phyloP scores from a whole-genome alignment of 495 filamentous ascomycete species.

The Penicillium antarcticum region DNA sequence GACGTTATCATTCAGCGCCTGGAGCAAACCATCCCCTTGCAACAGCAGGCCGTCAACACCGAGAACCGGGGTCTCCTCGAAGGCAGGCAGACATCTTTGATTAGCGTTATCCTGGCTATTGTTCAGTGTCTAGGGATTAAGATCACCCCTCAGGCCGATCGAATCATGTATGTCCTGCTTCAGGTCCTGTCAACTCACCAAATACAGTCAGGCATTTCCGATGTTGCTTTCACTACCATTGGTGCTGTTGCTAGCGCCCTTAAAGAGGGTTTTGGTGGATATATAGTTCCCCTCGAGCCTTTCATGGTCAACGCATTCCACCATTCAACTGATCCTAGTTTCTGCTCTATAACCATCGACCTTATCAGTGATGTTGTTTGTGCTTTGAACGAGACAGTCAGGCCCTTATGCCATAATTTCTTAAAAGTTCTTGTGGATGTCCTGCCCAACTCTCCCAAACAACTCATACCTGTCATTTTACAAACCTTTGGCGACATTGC shows the following conservation, averaged over 20 bases:
- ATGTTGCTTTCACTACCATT: conserved; percentile 85
- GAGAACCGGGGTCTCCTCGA: conserved; percentile 93
- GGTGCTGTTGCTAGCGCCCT: conserved; percentile 82
- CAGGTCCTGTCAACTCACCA: conserved; percentile 71
- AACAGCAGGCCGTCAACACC: conserved; percentile 89
- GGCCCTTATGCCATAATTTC: conserved; percentile 92
- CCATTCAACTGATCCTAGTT: conserved; percentile 89
- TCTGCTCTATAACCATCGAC: conserved; percentile 97
- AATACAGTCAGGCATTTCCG: conserved; percentile 89
- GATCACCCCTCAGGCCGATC: conserved; percentile 84
- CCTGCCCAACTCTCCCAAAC: conserved; percentile 74
- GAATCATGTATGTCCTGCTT: conserved; percentile 85
- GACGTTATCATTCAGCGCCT: conserved; percentile 83
- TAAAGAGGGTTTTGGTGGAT: conserved; percentile 87
- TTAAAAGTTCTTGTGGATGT: conserved; percentile 96
- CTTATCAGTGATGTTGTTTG: conserved; percentile 93
- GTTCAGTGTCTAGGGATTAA: conserved; percentile 88
- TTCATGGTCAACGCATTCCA: conserved; percentile 88
- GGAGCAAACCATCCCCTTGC: conserved; percentile 86
- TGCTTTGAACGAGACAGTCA: conserved; percentile 80
- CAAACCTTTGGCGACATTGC: conserved; percentile 98
- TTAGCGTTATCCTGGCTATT: conserved; percentile 84
- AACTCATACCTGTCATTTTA: conserved; percentile 96
- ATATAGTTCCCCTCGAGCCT: conserved; percentile 90
- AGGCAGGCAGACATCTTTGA: conserved; percentile 95